Percentiles rank a stretch among this genome's conserved stretches.
Conservation (phyloP, 805 yeast genomes). For the Middelhovenomyces tepae region DNA sequence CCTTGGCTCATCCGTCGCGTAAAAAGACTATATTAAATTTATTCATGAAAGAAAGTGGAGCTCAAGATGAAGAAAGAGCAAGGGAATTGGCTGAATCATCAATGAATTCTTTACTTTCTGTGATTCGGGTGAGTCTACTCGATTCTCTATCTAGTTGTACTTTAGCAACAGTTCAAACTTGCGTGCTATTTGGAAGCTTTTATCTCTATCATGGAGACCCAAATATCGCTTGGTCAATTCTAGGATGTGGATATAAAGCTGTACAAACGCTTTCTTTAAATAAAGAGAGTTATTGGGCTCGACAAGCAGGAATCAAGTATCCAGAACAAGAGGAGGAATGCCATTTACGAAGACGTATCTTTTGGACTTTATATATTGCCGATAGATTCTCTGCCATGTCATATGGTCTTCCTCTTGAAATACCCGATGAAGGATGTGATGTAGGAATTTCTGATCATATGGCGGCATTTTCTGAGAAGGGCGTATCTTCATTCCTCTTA, state of each 20-base stretch:
- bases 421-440: no score
- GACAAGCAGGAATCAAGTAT: conserved; percentile 3
- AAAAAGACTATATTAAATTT: no score
- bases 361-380: conserved; percentile 11
- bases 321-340: conserved; percentile 6
- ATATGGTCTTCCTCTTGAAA: conserved; percentile 12
- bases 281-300: no score
- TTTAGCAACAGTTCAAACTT: conserved; percentile 9
- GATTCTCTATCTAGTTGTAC: no score
- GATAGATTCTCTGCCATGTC: conserved; percentile 11
- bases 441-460: conserved; percentile 10
- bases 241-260: conserved; percentile 7
- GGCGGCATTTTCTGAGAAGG: no score
- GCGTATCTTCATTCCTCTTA: no score
- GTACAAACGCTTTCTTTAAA: conserved; percentile 7
- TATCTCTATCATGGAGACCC: conserved; percentile 9
- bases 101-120: no score
- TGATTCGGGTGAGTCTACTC: no score
- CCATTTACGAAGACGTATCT: conserved; percentile 8
- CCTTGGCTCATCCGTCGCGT: no score
- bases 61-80: no score
- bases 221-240: conserved; percentile 9
- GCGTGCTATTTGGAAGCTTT: conserved; percentile 8
- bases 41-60: no score
- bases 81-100: no score